A percentile compares a stretch with the other conserved stretches of the same genome.
phyloP scores from a whole-genome alignment of 768 basidiomycete species.

The Leucogyrophana mollusca region DNA sequence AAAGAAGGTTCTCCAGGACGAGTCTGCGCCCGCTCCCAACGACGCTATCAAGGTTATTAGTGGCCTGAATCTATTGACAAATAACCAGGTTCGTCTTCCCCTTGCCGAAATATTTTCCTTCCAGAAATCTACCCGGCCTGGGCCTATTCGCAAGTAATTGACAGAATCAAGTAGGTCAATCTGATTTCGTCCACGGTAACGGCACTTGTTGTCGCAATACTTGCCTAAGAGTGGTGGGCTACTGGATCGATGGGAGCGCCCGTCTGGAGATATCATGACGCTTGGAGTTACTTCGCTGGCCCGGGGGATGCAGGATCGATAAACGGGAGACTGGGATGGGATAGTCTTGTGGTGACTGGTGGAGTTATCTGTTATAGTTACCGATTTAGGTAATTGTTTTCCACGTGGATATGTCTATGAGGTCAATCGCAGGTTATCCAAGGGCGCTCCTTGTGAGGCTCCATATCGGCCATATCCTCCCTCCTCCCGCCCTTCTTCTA shows the following conservation, averaged over 20 bases:
- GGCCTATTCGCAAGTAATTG: neutral
- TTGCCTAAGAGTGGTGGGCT: conserved; percentile 24
- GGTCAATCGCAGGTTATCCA: conserved; percentile 4
- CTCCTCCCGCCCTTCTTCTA: neutral
- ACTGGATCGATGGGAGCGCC: neutral
- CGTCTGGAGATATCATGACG: too few species aligned
- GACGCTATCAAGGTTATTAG: conserved; percentile 56
- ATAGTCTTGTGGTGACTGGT: too few species aligned
- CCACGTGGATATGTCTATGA: conserved; percentile 17
- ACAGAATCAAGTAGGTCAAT: conserved; percentile 37
- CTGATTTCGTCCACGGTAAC: conserved; percentile 41
- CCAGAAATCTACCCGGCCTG: too few species aligned
- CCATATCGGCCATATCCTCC: conserved; percentile 2
- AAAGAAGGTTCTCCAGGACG: conserved; percentile 65
- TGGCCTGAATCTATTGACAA: conserved; percentile 72
- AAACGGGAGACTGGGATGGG: neutral
- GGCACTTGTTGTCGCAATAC: conserved; percentile 31
- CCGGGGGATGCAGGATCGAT: too few species aligned
- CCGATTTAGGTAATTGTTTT: conserved; percentile 17
- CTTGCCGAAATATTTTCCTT: conserved; percentile 7
- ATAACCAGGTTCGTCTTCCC: conserved; percentile 62
- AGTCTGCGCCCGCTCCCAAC: conserved; percentile 27
- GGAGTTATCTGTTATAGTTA: conserved; percentile 14
- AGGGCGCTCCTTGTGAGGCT: neutral
- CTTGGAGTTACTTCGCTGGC: too few species aligned